Percentiles rank a stretch among this genome's conserved stretches.
phyloP scores from a whole-genome alignment of 1,139 yeast species.

The Candida tropicalis region DNA sequence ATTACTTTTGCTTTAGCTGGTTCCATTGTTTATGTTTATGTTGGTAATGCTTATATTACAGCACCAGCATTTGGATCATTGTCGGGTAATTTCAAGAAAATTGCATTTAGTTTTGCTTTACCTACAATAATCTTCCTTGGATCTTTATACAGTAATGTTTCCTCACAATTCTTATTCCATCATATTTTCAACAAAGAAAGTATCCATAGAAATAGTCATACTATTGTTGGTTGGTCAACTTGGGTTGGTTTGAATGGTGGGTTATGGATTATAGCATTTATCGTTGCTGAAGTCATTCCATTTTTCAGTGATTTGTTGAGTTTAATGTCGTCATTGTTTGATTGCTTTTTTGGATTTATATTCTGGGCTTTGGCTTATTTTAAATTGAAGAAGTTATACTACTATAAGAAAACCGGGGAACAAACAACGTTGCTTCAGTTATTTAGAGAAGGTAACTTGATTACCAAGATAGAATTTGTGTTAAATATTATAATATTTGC shows the following conservation, averaged over 20 bases:
- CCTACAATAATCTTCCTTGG: conserved; percentile 64
- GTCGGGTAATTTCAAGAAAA: conserved; percentile 46
- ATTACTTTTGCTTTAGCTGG: conserved; percentile 56
- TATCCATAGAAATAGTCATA: conserved; percentile 48
- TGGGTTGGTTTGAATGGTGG: conserved; percentile 49
- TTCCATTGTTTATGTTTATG: conserved; percentile 57
- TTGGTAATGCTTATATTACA: conserved; percentile 55
- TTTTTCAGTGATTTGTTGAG: conserved; percentile 61
- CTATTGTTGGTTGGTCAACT: conserved; percentile 52
- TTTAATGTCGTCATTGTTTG: conserved; percentile 64
- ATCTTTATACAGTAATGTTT: conserved; percentile 54
- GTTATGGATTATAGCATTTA: conserved; percentile 57
- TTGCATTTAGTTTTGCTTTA: conserved; percentile 61
- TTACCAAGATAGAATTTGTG: conserved; percentile 33
- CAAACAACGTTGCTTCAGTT: conserved; percentile 18
- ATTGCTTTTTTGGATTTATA: conserved; percentile 66
- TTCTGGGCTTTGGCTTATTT: conserved; percentile 68
- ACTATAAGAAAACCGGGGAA: conserved; percentile 27
- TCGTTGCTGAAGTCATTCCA: conserved; percentile 65
- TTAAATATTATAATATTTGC: conserved; percentile 41
- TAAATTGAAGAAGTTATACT: conserved; percentile 29
- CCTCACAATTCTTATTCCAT: conserved; percentile 53
- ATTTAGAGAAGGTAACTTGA: conserved; percentile 22
- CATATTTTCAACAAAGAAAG: conserved; percentile 46
- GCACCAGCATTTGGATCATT: conserved; percentile 65